Conservation (phyloP, 805 yeast species). For the Candida peoriensis region DNA sequence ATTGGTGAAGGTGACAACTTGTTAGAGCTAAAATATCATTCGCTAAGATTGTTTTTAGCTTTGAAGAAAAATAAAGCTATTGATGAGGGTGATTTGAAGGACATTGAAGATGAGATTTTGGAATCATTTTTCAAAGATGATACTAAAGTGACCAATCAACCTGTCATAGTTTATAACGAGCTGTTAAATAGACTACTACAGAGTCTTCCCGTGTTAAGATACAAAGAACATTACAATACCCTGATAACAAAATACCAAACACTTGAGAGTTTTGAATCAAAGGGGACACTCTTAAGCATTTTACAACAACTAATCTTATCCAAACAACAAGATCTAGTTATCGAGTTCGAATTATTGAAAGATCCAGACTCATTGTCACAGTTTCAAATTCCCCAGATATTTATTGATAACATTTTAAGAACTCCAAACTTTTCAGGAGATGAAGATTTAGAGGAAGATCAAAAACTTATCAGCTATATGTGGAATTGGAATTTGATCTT, state of each 20-base stretch:
- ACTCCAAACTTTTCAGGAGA: slow-evolving; percentile 34
- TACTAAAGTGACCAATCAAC: slow-evolving; percentile 23
- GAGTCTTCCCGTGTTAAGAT: slow-evolving; percentile 26
- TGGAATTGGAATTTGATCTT: slow-evolving; percentile 69
- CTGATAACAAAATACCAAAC: slow-evolving; percentile 31
- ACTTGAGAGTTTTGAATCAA: slow-evolving; percentile 30
- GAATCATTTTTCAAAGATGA: slow-evolving; percentile 34
- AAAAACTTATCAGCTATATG: slow-evolving; percentile 38
- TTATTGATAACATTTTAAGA: slow-evolving; percentile 32
- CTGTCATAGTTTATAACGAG: slow-evolving; percentile 31
- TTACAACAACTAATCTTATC: slow-evolving; percentile 37
- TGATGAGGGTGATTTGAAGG: slow-evolving; percentile 31
- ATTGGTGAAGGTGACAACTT: slow-evolving; percentile 30
- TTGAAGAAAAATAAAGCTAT: slow-evolving; percentile 23
- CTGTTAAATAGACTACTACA: slow-evolving; percentile 29
- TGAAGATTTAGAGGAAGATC: slow-evolving; percentile 29
- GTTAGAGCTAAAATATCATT: slow-evolving; percentile 39
- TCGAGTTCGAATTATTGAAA: slow-evolving; percentile 54
- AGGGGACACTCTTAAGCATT: slow-evolving; percentile 38
- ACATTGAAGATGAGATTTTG: slow-evolving; percentile 33
- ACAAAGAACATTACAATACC: slow-evolving; percentile 29
- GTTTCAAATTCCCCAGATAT: slow-evolving; percentile 25
- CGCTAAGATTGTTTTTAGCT: slow-evolving; percentile 38
- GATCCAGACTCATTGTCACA: slow-evolving; percentile 15
- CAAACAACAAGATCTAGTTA: slow-evolving; percentile 53